Evolutionary conservation across 257 asterid species (phyloP), one percentile per base, ranked within the genome.

Genomic region (Lycium ferocissimum): DNA sequence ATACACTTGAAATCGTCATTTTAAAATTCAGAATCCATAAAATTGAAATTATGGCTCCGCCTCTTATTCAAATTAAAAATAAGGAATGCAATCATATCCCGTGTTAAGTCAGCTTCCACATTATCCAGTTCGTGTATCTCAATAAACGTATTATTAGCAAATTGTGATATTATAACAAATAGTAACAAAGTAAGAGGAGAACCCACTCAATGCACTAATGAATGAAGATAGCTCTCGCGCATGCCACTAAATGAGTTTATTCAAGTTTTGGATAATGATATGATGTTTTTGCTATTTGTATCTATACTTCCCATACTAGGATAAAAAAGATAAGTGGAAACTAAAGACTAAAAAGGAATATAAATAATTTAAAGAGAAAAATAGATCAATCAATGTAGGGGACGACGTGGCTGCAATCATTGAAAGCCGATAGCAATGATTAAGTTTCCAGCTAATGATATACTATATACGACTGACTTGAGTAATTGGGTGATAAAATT

Each of bases 221-320:
- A 18, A 58, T 56, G 61, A 9, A 59, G 65, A 59, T 59, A 59
- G 4, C 11, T 59, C 33, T 9, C 14, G 45, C 8, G 63, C 81
- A 51, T 76, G 81, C 81, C 81, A 6, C 63, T 76, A 76, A 51
- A 76, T n/a, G 45, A 76, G 22, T 22, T 22, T 14, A 76, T 76
- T 76, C 14, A 49, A 49, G 10, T 1, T n/a, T 43, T 45, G 11
- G 40, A 73, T 73, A 73, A 73, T 73, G 57, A 22, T 22, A 75
- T 51, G 63, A 76, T 76, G 45, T 22, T 51, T 76, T 76, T 22
- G 15, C 81, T 20, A 49, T 76, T 13, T 14, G 26, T 76, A 76
- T 51, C 43, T 13, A 22, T 75, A 51, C 81, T 75, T 75, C 56
- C 81, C 81, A 76, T 76, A 51, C 81, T 76, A 76, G 81, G 81